Percentiles rank a stretch among this genome's conserved stretches.
Evolutionary conservation across 495 filamentous ascomycete species (phyloP).

Genomic region (Podospora conica): DNA sequence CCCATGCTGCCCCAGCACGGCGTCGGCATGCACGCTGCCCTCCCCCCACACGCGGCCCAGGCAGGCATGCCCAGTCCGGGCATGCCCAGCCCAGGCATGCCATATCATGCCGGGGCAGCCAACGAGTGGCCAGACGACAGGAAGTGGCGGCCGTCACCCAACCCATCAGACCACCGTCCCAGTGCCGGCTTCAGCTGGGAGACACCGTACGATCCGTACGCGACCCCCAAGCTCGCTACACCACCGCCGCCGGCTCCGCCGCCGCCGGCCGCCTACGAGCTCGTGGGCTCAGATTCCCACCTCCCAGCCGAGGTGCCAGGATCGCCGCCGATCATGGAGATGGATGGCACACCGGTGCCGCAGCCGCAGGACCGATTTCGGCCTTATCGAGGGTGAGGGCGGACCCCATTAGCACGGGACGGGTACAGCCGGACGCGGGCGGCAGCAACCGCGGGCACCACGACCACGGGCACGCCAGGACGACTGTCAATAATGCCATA

Average conservation of each 20-base stretch:
- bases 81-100: neutral
- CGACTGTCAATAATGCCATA: neutral
- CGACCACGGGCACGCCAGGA: neutral
- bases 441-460: no score
- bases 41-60: slow-evolving; percentile 8
- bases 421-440: no score
- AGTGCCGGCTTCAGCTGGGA: slow-evolving; percentile 30
- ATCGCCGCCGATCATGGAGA: slow-evolving; percentile 4
- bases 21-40: slow-evolving; percentile 2
- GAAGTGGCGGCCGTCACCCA: slow-evolving; percentile 17
- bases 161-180: slow-evolving; percentile 1
- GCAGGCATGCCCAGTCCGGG: slow-evolving; percentile 1
- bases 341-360: slow-evolving; percentile 6
- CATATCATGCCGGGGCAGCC: neutral
- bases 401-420: no score
- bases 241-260: neutral
- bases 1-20: slow-evolving; percentile 29
- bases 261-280: slow-evolving; percentile 5
- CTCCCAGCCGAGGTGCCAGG: slow-evolving; percentile 1
- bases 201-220: slow-evolving; percentile 20
- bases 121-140: slow-evolving; percentile 15
- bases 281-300: slow-evolving; percentile 7
- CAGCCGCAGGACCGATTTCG: neutral
- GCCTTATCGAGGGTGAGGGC: neutral
- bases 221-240: slow-evolving; percentile 4